Percentiles rank a stretch among this genome's conserved stretches.
These are phyloP conservation scores for Pseudogymnoascus sp. DNA, from an alignment of 2,329 filamentous ascomycete genomes.

Conservation along the genomic window DNA sequence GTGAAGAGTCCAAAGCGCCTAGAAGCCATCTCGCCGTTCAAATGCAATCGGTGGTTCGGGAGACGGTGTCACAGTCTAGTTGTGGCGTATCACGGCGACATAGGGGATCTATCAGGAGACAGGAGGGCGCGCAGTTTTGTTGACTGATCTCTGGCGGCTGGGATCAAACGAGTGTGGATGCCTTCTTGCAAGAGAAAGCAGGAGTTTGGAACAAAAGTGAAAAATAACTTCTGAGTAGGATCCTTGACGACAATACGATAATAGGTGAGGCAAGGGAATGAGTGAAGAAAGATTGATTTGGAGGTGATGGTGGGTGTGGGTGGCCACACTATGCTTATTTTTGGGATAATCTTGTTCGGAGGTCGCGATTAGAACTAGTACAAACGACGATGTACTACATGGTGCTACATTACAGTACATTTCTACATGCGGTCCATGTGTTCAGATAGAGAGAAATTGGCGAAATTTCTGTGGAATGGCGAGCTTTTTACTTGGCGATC, in stretches of 20 bases:
- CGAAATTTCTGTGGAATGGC: conserved; percentile 1
- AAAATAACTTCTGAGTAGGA: neutral
- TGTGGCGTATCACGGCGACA: conserved; percentile 8
- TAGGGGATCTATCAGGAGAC: conserved; percentile 4
- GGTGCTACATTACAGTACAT: neutral
- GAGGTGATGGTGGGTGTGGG: conserved; percentile 6
- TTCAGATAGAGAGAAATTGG: neutral
- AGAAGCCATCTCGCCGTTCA: conserved; percentile 7
- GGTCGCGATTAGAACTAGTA: conserved; percentile 7
- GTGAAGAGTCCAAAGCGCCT: conserved; percentile 5
- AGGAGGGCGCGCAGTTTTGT: neutral
- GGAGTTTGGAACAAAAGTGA: neutral
- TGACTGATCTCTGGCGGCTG: neutral
- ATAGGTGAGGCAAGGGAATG: neutral
- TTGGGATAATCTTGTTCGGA: conserved; percentile 4
- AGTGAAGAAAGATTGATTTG: neutral
- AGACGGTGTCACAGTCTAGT: conserved; percentile 6
- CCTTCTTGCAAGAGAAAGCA: neutral
- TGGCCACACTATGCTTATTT: neutral
- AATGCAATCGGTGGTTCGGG: conserved; percentile 4
- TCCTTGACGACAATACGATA: neutral
- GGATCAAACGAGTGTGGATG: conserved; percentile 4
- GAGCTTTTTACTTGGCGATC: neutral
- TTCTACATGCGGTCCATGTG: conserved; percentile 4
- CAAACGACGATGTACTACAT: neutral